Base-by-base conservation (phyloP, 345 rosid genomes). In the Moricandia arvensis region DNA sequence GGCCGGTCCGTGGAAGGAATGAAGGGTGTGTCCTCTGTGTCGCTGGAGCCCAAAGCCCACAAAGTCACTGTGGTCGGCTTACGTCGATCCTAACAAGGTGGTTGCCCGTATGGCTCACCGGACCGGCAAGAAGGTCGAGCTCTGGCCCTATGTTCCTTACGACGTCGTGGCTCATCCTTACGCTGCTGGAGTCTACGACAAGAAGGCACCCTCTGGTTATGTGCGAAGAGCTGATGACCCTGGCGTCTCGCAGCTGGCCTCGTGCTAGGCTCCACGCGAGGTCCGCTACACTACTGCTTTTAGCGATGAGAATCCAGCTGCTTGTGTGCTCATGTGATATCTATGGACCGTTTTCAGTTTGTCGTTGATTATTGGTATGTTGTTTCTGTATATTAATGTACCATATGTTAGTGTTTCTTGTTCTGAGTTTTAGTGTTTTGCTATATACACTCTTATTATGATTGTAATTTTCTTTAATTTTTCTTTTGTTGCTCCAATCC, bases 81-180 rank as follows among this genome's bases (percentile, higher is more conserved):
- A 95, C 37, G 97, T 92, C 1, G 90, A 89, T 0, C 88, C 97
- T 0, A 7, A 81, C 9, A 95, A 89, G 83, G 99, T 95, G 8
- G 85, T 95, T 8, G 55, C 98, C 0, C 90, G 97, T 4, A 84
- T 92, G 70, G 90, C 88, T 9, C 89, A 92, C 80, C 87, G 90
- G 75, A 95, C 99, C 55, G 99, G 99, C 12, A 92, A 95, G 87
- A 95, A 72, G 75, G 98, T 89, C 1, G 99, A 95, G 90, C 53
- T 88, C 5, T 95, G 99, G 98, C 98, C 98, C 0, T 95, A 95
- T 49, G 99, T 95, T 57, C 98, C 99, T 0, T 95, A 95, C n/a
- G 99, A 89, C 61, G 84, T 79, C 10, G 99, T 95, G 72, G 97
- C 84, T 0, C 99, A 92, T 84, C 99, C 99, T 10, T 95, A 95